These are phyloP conservation scores for Dillenia turbinata DNA, from an alignment of 164 flowering plant genomes.

Conservation along the genomic window DNA sequence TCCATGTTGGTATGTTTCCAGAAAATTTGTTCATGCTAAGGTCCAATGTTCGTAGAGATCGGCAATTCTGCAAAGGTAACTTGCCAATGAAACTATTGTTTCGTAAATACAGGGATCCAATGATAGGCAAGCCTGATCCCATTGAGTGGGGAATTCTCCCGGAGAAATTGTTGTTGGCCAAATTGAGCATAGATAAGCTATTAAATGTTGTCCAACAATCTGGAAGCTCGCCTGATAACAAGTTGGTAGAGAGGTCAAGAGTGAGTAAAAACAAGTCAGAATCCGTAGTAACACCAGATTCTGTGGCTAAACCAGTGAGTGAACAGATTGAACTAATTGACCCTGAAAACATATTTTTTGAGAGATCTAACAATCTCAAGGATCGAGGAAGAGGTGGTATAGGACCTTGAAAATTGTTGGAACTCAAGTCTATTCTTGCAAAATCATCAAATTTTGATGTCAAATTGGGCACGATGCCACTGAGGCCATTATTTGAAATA, in stretches of 20 bases:
- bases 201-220: conserved; percentile 3
- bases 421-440: conserved; percentile 11
- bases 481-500: conserved; percentile 15
- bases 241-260: conserved; percentile 15
- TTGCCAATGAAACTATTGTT: conserved; percentile 13
- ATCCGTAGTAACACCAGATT: too few species aligned
- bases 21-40: conserved; percentile 4
- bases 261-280: too few species aligned
- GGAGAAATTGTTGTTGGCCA: conserved; percentile 11
- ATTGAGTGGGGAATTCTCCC: conserved; percentile 16
- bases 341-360: conserved; percentile 16
- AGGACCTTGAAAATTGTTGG: conserved; percentile 18
- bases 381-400: conserved; percentile 13
- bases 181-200: not conserved
- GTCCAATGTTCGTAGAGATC: not conserved
- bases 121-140: not conserved
- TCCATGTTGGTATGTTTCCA: conserved; percentile 8
- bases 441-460: not conserved
- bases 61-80: conserved; percentile 11
- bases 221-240: conserved; percentile 12
- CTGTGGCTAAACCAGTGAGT: not conserved
- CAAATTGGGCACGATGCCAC: conserved; percentile 14
- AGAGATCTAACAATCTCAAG: conserved; percentile 2
- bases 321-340: not conserved
- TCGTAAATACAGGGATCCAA: conserved; percentile 10